Conservation (phyloP, 495 filamentous ascomycete genomes). For the Aspergillus sclerotioniger region DNA sequence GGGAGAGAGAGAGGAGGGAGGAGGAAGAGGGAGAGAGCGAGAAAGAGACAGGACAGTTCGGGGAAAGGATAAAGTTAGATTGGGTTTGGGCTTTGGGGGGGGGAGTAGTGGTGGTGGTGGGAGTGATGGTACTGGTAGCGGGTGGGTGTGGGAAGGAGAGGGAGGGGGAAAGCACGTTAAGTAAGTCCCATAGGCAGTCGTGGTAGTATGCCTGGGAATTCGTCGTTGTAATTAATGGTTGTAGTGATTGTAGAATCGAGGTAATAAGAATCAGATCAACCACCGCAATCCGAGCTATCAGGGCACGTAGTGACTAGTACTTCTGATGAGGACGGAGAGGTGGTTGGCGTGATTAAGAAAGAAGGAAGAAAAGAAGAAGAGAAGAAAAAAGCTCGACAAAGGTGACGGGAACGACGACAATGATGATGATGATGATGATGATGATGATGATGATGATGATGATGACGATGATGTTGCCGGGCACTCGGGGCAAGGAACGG, state of each 20-base stretch:
- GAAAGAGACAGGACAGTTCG: slow-evolving; percentile 12
- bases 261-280: background rate
- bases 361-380: background rate
- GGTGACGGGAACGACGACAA: background rate
- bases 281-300: background rate
- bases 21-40: slow-evolving; percentile 15
- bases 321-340: background rate
- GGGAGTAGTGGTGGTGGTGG: no score
- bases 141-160: slow-evolving; percentile 9
- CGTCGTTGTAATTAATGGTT: background rate
- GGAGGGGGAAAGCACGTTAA: slow-evolving; percentile 10
- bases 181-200: slow-evolving; percentile 1
- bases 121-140: background rate
- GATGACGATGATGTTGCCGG: background rate
- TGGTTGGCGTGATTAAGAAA: background rate
- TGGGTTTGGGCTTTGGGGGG: slow-evolving; percentile 13
- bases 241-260: background rate
- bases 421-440: background rate
- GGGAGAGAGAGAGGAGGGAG: slow-evolving; percentile 22
- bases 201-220: background rate
- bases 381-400: background rate
- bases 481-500: background rate
- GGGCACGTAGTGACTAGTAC: background rate
- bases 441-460: no score
- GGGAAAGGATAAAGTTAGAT: slow-evolving; percentile 22